phyloP scores from a whole-genome alignment of 768 basidiomycete genomes.

The Suillus hirtellus region DNA sequence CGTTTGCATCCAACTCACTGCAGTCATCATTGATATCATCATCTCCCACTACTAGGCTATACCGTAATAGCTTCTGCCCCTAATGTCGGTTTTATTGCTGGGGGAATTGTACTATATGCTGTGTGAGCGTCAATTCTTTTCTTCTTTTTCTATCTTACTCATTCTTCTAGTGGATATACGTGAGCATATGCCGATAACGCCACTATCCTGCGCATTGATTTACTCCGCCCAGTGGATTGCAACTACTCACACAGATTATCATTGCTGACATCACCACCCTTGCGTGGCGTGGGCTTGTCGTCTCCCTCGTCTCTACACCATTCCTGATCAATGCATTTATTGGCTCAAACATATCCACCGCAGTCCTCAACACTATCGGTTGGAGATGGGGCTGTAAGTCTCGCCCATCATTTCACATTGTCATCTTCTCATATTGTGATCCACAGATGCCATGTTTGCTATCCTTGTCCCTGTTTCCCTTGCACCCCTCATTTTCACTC shows the following conservation, averaged over 20 bases:
- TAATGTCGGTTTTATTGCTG: constrained; percentile 46
- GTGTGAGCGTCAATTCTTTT: constrained; percentile 37
- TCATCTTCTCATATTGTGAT: not conserved
- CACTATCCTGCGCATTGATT: constrained; percentile 1
- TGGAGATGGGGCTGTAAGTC: constrained; percentile 74
- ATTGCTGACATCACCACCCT: constrained; percentile 64
- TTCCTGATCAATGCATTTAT: constrained; percentile 67
- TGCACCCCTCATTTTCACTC: constrained; percentile 51
- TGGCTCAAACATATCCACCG: constrained; percentile 59
- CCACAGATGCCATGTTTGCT: constrained; percentile 55
- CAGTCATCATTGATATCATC: not conserved
- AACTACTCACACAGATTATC: constrained; percentile 63
- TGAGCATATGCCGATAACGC: constrained; percentile 27
- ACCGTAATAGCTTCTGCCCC: constrained; percentile 53
- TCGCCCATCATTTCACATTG: not conserved
- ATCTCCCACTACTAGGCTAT: constrained; percentile 37
- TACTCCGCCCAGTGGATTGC: constrained; percentile 46
- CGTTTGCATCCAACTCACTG: constrained; percentile 6
- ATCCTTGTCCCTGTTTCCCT: constrained; percentile 54
- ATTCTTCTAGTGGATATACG: constrained; percentile 56
- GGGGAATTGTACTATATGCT: constrained; percentile 58
- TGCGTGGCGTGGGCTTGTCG: constrained; percentile 55
- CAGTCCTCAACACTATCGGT: constrained; percentile 43
- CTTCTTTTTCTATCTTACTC: constrained; percentile 19
- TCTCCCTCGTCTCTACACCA: constrained; percentile 46